Base-by-base conservation (phyloP, 768 basidiomycete species). In the Cantharellus anzutake region DNA sequence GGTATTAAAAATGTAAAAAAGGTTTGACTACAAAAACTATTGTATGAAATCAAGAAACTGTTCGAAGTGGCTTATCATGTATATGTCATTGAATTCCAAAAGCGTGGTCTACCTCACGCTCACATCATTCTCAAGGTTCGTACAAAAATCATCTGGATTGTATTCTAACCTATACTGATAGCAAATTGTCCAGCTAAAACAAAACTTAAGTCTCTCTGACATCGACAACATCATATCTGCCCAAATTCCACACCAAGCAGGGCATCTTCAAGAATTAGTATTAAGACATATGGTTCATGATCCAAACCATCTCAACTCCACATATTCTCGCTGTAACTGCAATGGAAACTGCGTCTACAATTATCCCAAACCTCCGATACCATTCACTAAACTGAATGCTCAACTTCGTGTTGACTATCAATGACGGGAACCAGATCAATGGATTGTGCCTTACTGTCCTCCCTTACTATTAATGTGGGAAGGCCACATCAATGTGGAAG, bases 61-160 rank as follows among this genome's bases (percentile, higher is more conserved):
- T 37, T 55, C 38, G n/a, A 16, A 0, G 59, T 64, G 0, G 4
- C 66, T 0, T 74, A 74, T 56, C 44, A 59, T 11, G 69, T 76
- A 3, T 65, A 72, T 35, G 64, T 62, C 5, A 63, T 74, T 38
- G 72, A 76, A 62, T 75, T 75, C 59, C 73, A 75, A 52, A 75
- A 75, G 57, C 66, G 70, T 0, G 73, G 74, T 0, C 63, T 75
- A 0, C 74, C 73, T 0, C 74, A 76, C 63, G 68, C 69, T 0
- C 74, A 76, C 60, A 72, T 74, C 50, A 63, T 76, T 29, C 51
- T 55, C 14, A 55, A 55, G 52, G 52, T 55, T 14, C 52, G 11
- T 7, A 7, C 35, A 7, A 7, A 7, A 7, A 7, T 55, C 52
- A 7, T 55, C 35, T 7, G 7, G 14, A 11, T 5, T 7, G 7